These are phyloP conservation scores for Anthracocystis setariae DNA, from an alignment of 1,284 basidiomycete species.

Conservation along the genomic window DNA sequence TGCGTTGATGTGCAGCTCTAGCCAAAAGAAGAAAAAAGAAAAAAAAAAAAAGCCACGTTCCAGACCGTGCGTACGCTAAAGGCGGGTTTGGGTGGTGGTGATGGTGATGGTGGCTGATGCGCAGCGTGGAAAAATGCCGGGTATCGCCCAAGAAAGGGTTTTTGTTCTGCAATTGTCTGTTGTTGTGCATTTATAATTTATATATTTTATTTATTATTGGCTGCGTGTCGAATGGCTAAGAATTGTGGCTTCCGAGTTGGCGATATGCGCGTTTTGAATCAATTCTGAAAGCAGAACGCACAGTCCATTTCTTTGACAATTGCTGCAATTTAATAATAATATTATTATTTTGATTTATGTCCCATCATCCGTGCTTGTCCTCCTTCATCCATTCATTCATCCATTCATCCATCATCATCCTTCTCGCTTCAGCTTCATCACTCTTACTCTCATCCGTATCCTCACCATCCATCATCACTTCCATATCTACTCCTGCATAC, in stretches of 20 bases:
- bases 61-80: no score
- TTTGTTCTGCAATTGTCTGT: neutral
- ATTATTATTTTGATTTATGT: no score
- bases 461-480: neutral
- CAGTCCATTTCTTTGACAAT: neutral
- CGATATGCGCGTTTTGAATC: no score
- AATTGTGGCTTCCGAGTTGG: no score
- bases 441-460: neutral
- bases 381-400: neutral
- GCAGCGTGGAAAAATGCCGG: no score
- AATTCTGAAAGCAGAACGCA: neutral
- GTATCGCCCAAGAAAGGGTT: no score
- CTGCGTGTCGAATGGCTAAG: no score
- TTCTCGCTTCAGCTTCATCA: neutral
- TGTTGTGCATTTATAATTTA: neutral
- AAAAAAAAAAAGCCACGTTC: constrained; percentile 2
- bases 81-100: no score
- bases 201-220: no score
- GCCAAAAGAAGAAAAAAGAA: neutral
- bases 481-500: neutral
- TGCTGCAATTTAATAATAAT: no score
- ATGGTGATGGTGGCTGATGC: neutral
- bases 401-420: neutral
- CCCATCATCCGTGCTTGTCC: no score
- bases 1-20: neutral